These are phyloP conservation scores for Candida parachauliodes DNA, from an alignment of 805 yeast genomes.

Conservation along the genomic window DNA sequence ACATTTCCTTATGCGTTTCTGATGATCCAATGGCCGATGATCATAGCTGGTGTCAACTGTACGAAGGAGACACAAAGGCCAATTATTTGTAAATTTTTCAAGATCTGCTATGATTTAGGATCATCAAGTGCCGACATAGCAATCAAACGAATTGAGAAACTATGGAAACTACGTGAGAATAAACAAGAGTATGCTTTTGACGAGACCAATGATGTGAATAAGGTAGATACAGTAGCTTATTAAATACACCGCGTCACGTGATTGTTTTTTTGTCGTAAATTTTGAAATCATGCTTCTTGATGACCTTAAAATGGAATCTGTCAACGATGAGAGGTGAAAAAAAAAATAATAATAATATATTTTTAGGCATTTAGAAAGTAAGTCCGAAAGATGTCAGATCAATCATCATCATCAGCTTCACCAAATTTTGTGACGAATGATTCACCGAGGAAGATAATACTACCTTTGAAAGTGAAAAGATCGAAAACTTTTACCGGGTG, in stretches of 20 bases:
- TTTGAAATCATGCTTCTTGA: neutral
- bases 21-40: constrained; percentile 55
- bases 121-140: constrained; percentile 49
- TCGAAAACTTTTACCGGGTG: constrained; percentile 82
- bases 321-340: constrained; percentile 6
- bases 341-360: neutral
- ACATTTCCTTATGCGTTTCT: constrained; percentile 16
- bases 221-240: constrained; percentile 13
- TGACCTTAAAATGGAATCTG: constrained; percentile 4
- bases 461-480: constrained; percentile 15
- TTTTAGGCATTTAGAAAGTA: no score
- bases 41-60: constrained; percentile 48
- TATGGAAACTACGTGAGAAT: constrained; percentile 22
- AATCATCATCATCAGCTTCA: neutral
- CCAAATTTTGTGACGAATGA: neutral
- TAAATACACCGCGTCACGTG: constrained; percentile 3
- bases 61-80: constrained; percentile 28
- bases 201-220: constrained; percentile 8
- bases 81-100: constrained; percentile 38
- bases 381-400: neutral
- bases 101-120: constrained; percentile 36
- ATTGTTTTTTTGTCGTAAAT: neutral
- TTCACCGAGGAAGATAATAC: neutral
- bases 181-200: constrained; percentile 10
- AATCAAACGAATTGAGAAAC: constrained; percentile 18